Evolutionary conservation across 352 stramenopile species (phyloP).

Genomic region (Phytophthora sp.): DNA sequence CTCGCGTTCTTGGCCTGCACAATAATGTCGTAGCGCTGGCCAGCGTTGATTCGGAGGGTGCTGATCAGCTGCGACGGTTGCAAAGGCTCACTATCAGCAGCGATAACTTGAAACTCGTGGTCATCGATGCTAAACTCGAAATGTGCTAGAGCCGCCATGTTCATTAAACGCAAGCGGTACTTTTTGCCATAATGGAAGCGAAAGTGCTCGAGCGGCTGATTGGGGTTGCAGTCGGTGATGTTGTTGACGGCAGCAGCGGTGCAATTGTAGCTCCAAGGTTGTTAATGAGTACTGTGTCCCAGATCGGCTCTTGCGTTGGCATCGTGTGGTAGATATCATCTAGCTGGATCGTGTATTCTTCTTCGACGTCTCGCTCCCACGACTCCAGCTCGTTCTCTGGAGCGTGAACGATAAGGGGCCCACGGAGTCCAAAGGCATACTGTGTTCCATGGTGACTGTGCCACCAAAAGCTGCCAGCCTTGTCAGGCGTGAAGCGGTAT

Average conservation of each 20-base stretch:
- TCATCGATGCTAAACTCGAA: conserved; percentile 42
- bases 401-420: conserved; percentile 32
- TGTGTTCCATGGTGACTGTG: conserved; percentile 22
- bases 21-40: conserved; percentile 32
- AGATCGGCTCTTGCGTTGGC: conserved; percentile 5
- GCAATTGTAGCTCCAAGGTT: conserved; percentile 38
- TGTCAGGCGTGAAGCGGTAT: conserved; percentile 31
- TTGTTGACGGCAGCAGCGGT: background rate
- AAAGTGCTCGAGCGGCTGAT: conserved; percentile 23
- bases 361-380: conserved; percentile 25
- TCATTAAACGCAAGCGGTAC: conserved; percentile 37
- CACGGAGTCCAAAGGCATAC: conserved; percentile 37
- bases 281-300: conserved; percentile 40
- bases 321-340: conserved; percentile 34
- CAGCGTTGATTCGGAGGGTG: conserved; percentile 28
- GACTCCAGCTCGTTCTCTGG: conserved; percentile 1
- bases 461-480: conserved; percentile 39
- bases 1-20: conserved; percentile 22
- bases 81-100: conserved; percentile 23
- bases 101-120: conserved; percentile 34
- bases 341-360: conserved; percentile 32
- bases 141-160: conserved; percentile 21
- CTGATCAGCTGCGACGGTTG: conserved; percentile 20
- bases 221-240: conserved; percentile 12
- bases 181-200: conserved; percentile 19